Evolutionary conservation across 495 filamentous ascomycete genomes (phyloP), one percentile per base, ranked within the genome.

Genomic region (Penicillium ucsense): DNA sequence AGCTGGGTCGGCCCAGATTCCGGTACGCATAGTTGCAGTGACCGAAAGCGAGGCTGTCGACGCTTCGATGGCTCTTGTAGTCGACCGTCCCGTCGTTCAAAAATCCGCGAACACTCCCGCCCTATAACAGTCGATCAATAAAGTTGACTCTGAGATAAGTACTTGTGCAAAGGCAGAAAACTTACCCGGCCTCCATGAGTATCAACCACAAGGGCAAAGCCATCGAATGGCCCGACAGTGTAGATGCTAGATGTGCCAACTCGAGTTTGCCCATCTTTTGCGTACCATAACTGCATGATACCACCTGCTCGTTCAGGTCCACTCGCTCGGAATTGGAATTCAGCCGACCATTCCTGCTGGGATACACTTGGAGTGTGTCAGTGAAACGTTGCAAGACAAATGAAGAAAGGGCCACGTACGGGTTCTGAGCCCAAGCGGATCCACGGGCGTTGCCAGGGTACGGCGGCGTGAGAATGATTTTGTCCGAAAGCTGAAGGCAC

Each of bases 221-320:
- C 92, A 53, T 98, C 92, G 53, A 91, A 96, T 36, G 75, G 74
- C 29, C 78, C 80, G 29, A 83, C 80, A 4, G 86, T 92, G 62
- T 95, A 94, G 47, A 96, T 78, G 61, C 85, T 90, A 11, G 79
- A 74, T 4, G 82, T 74, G 42, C 82, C 82, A 45, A 94, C 68
- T 12, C 69, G 70, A 52, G 70, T 62, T 52, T 76, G 68, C 39
- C 86, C 87, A 44, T 86, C 79, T 51, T 85, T 83, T 11, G 80
- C 81, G 62, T 91, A 88, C 94, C 94, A 98, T 53, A 98, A 71
- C 60, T 95, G 88, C 49, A 98, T 74, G 66, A 94, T 96, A 38
- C 92, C 92, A 31, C 84, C 80, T 32, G 81, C 88, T 55, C 88
- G 74, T 64, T 97, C 92, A 9, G 82, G 84, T 4, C 92, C 92